Evolutionary conservation across 1,284 basidiomycete species (phyloP).

Genomic region (Melanopsichium pennsylvanicum): DNA sequence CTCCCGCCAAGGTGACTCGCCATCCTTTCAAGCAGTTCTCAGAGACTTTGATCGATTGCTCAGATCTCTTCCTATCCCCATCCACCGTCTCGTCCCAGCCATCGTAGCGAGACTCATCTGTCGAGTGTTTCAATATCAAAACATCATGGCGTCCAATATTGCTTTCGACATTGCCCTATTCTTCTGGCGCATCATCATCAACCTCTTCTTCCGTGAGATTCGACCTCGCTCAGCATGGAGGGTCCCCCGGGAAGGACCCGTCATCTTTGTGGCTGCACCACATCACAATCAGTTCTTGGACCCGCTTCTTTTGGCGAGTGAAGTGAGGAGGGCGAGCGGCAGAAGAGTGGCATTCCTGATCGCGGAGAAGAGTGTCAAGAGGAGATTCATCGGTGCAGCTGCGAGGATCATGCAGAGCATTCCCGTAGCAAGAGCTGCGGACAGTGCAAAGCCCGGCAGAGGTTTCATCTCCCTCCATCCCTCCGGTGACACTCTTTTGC

Average conservation of each 20-base stretch:
- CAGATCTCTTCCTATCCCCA: slow-evolving; percentile 52
- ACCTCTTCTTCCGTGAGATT: slow-evolving; percentile 97
- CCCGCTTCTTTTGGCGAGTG: slow-evolving; percentile 84
- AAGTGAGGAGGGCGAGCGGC: slow-evolving; percentile 82
- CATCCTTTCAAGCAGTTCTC: slow-evolving; percentile 34
- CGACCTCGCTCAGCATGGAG: slow-evolving; percentile 93
- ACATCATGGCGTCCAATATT: slow-evolving; percentile 62
- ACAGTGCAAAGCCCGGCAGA: slow-evolving; percentile 80
- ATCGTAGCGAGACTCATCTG: slow-evolving; percentile 51
- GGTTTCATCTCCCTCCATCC: slow-evolving; percentile 79
- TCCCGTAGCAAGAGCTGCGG: slow-evolving; percentile 89
- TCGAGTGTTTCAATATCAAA: slow-evolving; percentile 45
- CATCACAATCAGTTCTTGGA: slow-evolving; percentile 99
- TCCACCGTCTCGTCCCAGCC: slow-evolving; percentile 53
- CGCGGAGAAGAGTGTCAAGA: slow-evolving; percentile 90
- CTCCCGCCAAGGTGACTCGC: slow-evolving; percentile 39
- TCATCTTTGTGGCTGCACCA: slow-evolving; percentile 95
- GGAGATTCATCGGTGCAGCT: slow-evolving; percentile 82
- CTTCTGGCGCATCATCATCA: slow-evolving; percentile 79
- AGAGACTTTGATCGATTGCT: slow-evolving; percentile 56
- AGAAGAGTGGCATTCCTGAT: slow-evolving; percentile 87
- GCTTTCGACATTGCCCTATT: slow-evolving; percentile 66
- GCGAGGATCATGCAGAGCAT: slow-evolving; percentile 78
- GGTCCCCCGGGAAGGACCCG: slow-evolving; percentile 85
- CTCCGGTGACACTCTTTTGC: slow-evolving; percentile 69